phyloP scores from a whole-genome alignment of 2,329 filamentous ascomycete species.

The Coniochaeta hoffmannii region DNA sequence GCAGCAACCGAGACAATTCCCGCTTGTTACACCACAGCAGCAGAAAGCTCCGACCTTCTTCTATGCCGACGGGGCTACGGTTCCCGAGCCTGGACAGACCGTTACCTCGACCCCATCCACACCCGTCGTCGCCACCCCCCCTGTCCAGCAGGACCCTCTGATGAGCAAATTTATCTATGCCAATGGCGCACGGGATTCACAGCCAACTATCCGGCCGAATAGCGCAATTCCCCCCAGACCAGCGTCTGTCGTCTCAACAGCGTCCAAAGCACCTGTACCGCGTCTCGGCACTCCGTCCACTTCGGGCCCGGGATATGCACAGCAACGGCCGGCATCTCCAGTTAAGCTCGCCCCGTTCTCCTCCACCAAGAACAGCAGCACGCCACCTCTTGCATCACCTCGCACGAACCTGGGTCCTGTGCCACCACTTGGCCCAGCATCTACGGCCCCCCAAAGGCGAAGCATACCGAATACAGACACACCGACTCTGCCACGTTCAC shows the following conservation, averaged over 20 bases:
- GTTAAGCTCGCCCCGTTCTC: slow-evolving; percentile 29
- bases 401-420: slow-evolving; percentile 13
- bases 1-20: slow-evolving; percentile 15
- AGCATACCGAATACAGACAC: slow-evolving; percentile 1
- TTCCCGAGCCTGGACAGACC: slow-evolving; percentile 29
- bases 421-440: slow-evolving; percentile 6
- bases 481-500: background rate
- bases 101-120: slow-evolving; percentile 23
- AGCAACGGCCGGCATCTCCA: slow-evolving; percentile 43
- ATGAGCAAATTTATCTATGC: slow-evolving; percentile 69
- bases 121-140: slow-evolving; percentile 23
- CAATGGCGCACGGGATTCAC: slow-evolving; percentile 52
- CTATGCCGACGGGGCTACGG: slow-evolving; percentile 44
- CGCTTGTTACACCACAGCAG: slow-evolving; percentile 21
- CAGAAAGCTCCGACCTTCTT: slow-evolving; percentile 42
- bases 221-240: slow-evolving; percentile 29
- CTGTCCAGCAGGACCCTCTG: slow-evolving; percentile 19
- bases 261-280: slow-evolving; percentile 32
- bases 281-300: slow-evolving; percentile 29
- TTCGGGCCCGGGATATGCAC: slow-evolving; percentile 13
- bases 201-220: slow-evolving; percentile 22
- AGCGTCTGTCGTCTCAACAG: slow-evolving; percentile 37
- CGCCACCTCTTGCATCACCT: slow-evolving; percentile 2
- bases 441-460: background rate
- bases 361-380: slow-evolving; percentile 5